A percentile compares a stretch with the other conserved stretches of the same genome.
Conservation (phyloP, 2,329 filamentous ascomycete genomes). For the Hirsutella minnesotensis region DNA sequence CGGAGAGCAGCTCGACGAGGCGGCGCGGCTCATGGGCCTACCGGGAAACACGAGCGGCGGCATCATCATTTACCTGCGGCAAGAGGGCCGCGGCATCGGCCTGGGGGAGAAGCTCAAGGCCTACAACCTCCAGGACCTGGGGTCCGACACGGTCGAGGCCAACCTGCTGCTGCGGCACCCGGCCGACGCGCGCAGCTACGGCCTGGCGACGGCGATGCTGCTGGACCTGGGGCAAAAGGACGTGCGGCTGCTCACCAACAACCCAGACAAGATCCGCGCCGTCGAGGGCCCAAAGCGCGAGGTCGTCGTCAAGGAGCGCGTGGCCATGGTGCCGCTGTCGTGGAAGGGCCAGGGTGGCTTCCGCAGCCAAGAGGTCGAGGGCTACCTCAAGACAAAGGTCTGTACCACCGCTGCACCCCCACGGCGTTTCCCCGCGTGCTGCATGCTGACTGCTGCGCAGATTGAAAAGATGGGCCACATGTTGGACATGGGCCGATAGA, state of each 20-base stretch:
- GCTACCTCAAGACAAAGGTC: conserved; percentile 91
- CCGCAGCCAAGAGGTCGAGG: conserved; percentile 77
- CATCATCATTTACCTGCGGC: conserved; percentile 88
- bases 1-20: conserved; percentile 94
- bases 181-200: conserved; percentile 88
- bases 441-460: conserved; percentile 24
- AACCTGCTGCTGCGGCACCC: conserved; percentile 86
- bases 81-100: conserved; percentile 92
- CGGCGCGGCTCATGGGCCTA: conserved; percentile 81
- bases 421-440: too few species aligned
- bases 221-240: conserved; percentile 70
- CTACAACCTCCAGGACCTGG: conserved; percentile 93
- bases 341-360: conserved; percentile 85
- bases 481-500: conserved; percentile 36
- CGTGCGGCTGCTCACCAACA: conserved; percentile 83
- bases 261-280: conserved; percentile 90
- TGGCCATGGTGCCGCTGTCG: conserved; percentile 89
- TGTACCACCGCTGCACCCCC: too few species aligned
- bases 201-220: conserved; percentile 90
- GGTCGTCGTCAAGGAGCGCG: conserved; percentile 75
- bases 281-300: conserved; percentile 87
- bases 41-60: conserved; percentile 55
- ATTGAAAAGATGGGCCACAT: conserved; percentile 85
- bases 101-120: conserved; percentile 93
- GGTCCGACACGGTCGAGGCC: conserved; percentile 94